phyloP scores from a whole-genome alignment of 2,329 filamentous ascomycete genomes.

The Alternaria incomplexa region DNA sequence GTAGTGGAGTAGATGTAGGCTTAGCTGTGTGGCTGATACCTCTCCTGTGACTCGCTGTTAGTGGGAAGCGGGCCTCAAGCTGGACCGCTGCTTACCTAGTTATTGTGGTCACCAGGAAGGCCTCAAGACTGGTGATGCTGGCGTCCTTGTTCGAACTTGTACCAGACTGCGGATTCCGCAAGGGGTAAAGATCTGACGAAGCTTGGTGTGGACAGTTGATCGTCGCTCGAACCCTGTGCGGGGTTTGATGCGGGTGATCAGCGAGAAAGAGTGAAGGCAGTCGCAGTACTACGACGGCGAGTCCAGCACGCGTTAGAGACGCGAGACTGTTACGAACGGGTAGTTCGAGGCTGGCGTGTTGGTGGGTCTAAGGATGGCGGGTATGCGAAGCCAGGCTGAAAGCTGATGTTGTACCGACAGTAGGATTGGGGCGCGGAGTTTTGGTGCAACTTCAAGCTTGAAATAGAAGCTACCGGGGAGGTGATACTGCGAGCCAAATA shows the following conservation, averaged over 20 bases:
- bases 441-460: constrained; percentile 41
- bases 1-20: constrained; percentile 20
- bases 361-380: constrained; percentile 34
- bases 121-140: background rate
- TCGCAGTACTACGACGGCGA: constrained; percentile 32
- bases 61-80: constrained; percentile 5
- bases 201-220: constrained; percentile 31
- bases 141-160: background rate
- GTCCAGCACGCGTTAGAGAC: constrained; percentile 32
- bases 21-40: constrained; percentile 29
- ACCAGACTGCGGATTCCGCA: background rate
- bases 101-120: constrained; percentile 9
- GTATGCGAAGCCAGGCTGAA: constrained; percentile 44
- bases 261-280: constrained; percentile 27
- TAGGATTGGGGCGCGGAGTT: constrained; percentile 42
- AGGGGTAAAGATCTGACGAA: constrained; percentile 35
- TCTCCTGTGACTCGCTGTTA: constrained; percentile 33
- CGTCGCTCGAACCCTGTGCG: constrained; percentile 38
- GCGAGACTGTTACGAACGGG: constrained; percentile 34
- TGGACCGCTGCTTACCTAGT: constrained; percentile 14
- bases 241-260: constrained; percentile 43
- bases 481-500: constrained; percentile 38
- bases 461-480: constrained; percentile 42
- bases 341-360: constrained; percentile 27
- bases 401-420: constrained; percentile 41